Evolutionary conservation across 1,284 basidiomycete species (phyloP).

Genomic region (Golubevia pallescens): DNA sequence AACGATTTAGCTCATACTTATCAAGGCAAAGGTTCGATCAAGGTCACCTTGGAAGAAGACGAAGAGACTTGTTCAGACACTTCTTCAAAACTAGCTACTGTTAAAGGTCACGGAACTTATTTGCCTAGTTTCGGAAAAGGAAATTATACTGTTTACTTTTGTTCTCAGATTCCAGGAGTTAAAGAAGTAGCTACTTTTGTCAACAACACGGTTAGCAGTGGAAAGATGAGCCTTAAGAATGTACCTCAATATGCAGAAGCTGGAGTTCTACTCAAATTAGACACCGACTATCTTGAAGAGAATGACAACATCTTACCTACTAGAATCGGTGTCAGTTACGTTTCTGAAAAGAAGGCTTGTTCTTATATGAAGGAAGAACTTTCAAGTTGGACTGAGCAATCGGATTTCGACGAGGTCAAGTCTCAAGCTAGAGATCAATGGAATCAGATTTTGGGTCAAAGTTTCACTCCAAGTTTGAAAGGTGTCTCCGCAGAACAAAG

Average conservation of each 20-base stretch:
- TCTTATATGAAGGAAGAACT: constrained; percentile 19
- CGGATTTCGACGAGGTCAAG: constrained; percentile 8
- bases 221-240: neutral
- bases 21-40: constrained; percentile 7
- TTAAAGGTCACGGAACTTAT: constrained; percentile 11
- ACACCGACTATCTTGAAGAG: constrained; percentile 2
- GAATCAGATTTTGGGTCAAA: constrained; percentile 14
- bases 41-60: constrained; percentile 12
- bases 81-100: neutral
- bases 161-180: constrained; percentile 20
- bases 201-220: constrained; percentile 2
- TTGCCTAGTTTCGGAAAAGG: constrained; percentile 22
- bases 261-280: constrained; percentile 10
- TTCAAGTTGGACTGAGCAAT: constrained; percentile 3
- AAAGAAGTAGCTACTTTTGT: neutral
- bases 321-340: constrained; percentile 25
- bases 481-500: constrained; percentile 15
- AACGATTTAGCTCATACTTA: constrained; percentile 16
- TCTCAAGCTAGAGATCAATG: constrained; percentile 10
- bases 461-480: constrained; percentile 11
- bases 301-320: constrained; percentile 10
- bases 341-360: constrained; percentile 22
- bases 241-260: constrained; percentile 11
- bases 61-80: neutral
- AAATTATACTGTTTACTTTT: constrained; percentile 17